These are phyloP conservation scores for Phyllosticta paracitricarpa DNA, from an alignment of 2,329 filamentous ascomycete species.

Conservation along the genomic window DNA sequence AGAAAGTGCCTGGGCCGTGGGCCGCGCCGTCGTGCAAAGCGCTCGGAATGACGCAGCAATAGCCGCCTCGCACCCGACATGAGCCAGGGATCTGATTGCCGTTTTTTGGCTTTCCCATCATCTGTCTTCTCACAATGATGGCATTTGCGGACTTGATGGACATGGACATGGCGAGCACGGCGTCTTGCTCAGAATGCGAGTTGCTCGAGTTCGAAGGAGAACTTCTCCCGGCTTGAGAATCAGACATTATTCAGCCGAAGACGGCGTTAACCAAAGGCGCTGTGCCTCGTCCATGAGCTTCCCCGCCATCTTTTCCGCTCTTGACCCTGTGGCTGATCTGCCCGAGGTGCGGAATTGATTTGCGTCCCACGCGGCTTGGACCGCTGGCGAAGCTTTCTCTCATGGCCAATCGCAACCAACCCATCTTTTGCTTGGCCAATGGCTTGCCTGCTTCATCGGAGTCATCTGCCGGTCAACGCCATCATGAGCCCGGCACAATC, in stretches of 20 bases:
- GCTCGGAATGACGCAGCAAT: background rate
- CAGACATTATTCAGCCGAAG: background rate
- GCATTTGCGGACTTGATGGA: no score
- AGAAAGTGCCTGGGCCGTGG: background rate
- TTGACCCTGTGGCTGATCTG: background rate
- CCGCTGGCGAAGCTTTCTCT: background rate
- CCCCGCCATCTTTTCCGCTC: background rate
- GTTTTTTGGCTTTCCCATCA: no score
- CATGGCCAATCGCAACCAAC: background rate
- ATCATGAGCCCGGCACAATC: background rate
- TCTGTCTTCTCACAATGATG: no score
- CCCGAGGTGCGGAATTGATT: background rate
- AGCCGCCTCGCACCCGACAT: background rate
- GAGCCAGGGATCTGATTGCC: background rate
- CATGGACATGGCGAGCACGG: no score
- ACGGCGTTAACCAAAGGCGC: background rate
- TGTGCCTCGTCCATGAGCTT: background rate
- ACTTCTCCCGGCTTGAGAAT: no score
- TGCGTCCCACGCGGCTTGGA: background rate
- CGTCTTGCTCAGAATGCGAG: no score
- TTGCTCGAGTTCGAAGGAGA: no score
- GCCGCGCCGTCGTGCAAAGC: background rate
- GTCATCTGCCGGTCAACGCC: background rate
- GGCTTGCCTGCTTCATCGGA: background rate
- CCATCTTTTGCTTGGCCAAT: background rate